A percentile compares a stretch with the other conserved stretches of the same genome.
phyloP scores from a whole-genome alignment of 257 asterid genomes.

The Primulina tabacum region DNA sequence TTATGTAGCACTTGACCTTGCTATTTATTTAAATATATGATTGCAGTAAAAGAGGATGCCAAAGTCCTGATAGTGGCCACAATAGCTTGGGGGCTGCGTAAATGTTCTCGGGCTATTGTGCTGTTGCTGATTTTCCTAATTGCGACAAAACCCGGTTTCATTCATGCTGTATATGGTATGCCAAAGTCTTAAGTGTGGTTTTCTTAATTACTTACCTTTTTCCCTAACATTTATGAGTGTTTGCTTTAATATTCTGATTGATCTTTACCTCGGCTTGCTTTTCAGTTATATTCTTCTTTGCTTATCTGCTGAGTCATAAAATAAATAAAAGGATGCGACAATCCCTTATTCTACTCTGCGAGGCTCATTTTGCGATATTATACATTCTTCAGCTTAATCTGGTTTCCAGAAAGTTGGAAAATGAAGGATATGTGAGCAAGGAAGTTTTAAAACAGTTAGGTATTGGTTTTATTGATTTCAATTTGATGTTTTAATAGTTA shows the following conservation, averaged over 20 bases:
- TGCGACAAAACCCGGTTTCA: constrained; percentile 88
- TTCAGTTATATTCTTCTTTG: constrained; percentile 95
- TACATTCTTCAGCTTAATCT: constrained; percentile 91
- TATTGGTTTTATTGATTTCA: constrained; percentile 36
- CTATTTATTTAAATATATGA: constrained; percentile 12
- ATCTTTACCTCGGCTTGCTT: constrained; percentile 28
- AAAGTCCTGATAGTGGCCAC: constrained; percentile 93
- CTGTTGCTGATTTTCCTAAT: constrained; percentile 81
- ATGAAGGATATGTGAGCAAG: constrained; percentile 60
- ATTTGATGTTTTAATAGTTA: constrained; percentile 21
- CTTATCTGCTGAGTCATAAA: constrained; percentile 76
- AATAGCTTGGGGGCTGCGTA: constrained; percentile 95
- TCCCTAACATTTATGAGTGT: constrained; percentile 9
- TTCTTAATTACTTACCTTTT: neutral
- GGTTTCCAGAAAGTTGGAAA: constrained; percentile 63
- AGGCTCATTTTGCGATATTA: constrained; percentile 80
- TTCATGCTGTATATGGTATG: constrained; percentile 95
- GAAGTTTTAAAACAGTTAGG: constrained; percentile 82
- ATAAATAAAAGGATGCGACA: constrained; percentile 72
- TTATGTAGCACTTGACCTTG: constrained; percentile 17
- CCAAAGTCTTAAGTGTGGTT: constrained; percentile 21
- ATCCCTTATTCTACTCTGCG: constrained; percentile 85
- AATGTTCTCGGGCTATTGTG: constrained; percentile 92
- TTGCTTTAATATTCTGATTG: constrained; percentile 31
- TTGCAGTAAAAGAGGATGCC: constrained; percentile 89